Evolutionary conservation across 768 basidiomycete genomes (phyloP), one percentile per base, ranked within the genome.

Genomic region (Boletus reticulatus): DNA sequence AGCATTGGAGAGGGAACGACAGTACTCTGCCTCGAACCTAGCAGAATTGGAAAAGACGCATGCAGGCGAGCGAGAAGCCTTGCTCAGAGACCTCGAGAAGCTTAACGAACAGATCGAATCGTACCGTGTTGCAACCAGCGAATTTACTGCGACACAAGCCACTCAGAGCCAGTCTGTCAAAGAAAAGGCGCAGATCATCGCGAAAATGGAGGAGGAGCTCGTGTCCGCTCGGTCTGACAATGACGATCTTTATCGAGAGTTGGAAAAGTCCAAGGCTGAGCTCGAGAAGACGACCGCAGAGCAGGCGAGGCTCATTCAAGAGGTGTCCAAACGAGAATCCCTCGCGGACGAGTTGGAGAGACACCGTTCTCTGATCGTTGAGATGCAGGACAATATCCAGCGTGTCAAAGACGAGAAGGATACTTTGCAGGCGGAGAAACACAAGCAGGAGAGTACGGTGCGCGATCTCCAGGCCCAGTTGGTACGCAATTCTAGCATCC

Each of bases 351-450:
- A 94, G 65, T 75, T 94, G 34, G 90, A 93, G 62, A 83, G 78
- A 36, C 88, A 91, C 69, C 88, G 89, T 24, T 85, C 84, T 10
- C 76, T 84, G 29, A 76, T 93, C 16, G 85, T 86, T 24, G 91
- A 93, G 62, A 73, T 87, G 69, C 90, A 92, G 62, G 85, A 88
- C 57, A 85, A 81, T 59, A 74, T 93, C 24, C 89, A 91, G 69
- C 83, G 81, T 44, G 83, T 84, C 64, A 89, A 89, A 73, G 87
- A 92, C 63, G 90, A 92, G 73, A 89, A 89, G 70, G 92, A 91
- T 67, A 77, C 65, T 16, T 75, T 94, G 16, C 89, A 87, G 56
- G 75, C 80, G 10, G 91, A 94, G 74, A 89, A 85, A 73, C 75
- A 58, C 59, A 83, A 79, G 47, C 84, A 88, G 32, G 90, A 93